Percentiles rank a stretch among this genome's conserved stretches.
Evolutionary conservation across 1,139 yeast genomes (phyloP).

Genomic region (Pichia sp.): DNA sequence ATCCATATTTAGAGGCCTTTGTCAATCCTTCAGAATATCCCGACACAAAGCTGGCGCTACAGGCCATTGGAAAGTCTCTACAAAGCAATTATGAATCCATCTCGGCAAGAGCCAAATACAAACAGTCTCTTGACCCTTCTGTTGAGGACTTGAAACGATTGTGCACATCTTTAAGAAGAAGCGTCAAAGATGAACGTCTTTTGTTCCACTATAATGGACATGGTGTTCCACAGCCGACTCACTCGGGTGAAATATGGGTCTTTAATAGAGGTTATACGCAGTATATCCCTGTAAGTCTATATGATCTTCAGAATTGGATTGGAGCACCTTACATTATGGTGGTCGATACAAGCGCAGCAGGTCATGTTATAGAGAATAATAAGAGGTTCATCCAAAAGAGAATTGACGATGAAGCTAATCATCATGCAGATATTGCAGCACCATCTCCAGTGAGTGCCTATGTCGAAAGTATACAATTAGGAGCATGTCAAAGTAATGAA

Average conservation of each 20-base stretch:
- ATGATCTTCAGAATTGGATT: constrained; percentile 92
- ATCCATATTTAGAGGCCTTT: constrained; percentile 92
- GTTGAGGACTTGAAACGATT: constrained; percentile 93
- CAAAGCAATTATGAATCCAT: constrained; percentile 87
- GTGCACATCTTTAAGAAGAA: constrained; percentile 79
- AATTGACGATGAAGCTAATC: constrained; percentile 77
- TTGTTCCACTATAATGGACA: constrained; percentile 96
- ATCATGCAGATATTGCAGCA: constrained; percentile 47
- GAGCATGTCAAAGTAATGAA: constrained; percentile 87
- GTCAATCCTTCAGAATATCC: constrained; percentile 79
- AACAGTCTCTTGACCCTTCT: constrained; percentile 87
- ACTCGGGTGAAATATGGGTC: constrained; percentile 98
- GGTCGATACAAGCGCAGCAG: constrained; percentile 92
- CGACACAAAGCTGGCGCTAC: constrained; percentile 88
- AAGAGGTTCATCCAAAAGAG: constrained; percentile 86
- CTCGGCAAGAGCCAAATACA: constrained; percentile 80
- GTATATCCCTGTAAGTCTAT: constrained; percentile 89
- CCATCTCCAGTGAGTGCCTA: constrained; percentile 53
- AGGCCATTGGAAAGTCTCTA: constrained; percentile 79
- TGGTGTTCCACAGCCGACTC: constrained; percentile 97
- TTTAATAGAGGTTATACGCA: constrained; percentile 95
- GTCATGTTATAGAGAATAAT: constrained; percentile 85
- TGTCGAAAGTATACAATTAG: constrained; percentile 85
- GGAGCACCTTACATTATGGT: constrained; percentile 97
- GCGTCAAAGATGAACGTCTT: constrained; percentile 86